Evolutionary conservation across 2,329 filamentous ascomycete genomes (phyloP), one percentile per base, ranked within the genome.

Genomic region (Colletotrichum lupini): DNA sequence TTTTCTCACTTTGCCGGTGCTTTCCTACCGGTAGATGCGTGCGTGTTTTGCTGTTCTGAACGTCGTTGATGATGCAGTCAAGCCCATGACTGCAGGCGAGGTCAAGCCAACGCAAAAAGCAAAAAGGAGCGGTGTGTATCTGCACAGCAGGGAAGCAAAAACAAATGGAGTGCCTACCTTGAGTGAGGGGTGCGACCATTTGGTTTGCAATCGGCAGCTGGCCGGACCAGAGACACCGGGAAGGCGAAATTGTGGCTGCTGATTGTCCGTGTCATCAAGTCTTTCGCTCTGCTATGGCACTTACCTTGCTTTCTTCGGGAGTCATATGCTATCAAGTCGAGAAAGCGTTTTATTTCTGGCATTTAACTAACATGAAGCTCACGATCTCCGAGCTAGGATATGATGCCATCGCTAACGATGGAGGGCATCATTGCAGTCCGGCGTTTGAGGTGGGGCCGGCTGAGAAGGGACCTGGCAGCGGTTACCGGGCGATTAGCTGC

Each of bases 381-480:
- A 1, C 16, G 37, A 19, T 42, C 2, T 35, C 1, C 32, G 0
- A 35, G 32, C 32, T 35, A 35, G 11, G 0, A 35, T 2, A 3
- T 7, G 0, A 1, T 19, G 16, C 37, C 0, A 49, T 22, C 42
- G 19, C 42, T 4, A 22, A 0, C 19, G 42, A 49, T 2, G 16
- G 0, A 22, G 7, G 0, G 19, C 42, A 11, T 22, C 42, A 2
- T 22, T n/a, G 19, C 19, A 22, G 42, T n/a, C 19, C 8, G 19
- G 8, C 19, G 9, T 49, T 42, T 42, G 37, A 16, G 37, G 16
- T 35, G 32, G 6, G 16, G 19, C 1, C 2, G 37, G 37, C 37
- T 42, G 5, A 42, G 37, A 42, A 42, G 6, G 37, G 37, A 42
- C 37, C 37, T 42, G 19, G 37, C 16, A 19, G 37, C 37, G 37